Evolutionary conservation across 2,329 filamentous ascomycete species (phyloP).

Genomic region (Fusarium sp.): DNA sequence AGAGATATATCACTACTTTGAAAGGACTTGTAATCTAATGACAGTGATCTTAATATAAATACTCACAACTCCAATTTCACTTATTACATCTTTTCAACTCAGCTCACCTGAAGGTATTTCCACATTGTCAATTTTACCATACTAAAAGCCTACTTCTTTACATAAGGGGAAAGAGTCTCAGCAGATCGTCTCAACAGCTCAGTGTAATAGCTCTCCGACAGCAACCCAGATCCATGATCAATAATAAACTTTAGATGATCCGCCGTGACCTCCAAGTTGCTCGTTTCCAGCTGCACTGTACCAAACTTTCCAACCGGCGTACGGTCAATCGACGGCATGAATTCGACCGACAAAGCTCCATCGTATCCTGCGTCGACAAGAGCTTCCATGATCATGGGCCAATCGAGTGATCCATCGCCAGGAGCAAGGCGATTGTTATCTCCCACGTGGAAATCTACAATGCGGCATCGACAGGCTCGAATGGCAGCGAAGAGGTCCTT

Average conservation of each 20-base stretch:
- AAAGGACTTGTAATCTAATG: too few relatives aligned
- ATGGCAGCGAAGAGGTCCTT: slow-evolving; percentile 27
- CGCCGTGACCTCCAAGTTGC: slow-evolving; percentile 5
- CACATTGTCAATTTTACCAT: too few relatives aligned
- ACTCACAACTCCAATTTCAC: too few relatives aligned
- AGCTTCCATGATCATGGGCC: slow-evolving; percentile 22
- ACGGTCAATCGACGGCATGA: slow-evolving; percentile 37
- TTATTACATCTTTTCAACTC: too few relatives aligned
- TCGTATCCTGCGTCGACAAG: slow-evolving; percentile 20
- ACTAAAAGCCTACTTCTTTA: too few relatives aligned
- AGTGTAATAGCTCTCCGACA: slow-evolving; percentile 28
- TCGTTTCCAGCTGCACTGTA: slow-evolving; percentile 20
- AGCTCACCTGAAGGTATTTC: too few relatives aligned
- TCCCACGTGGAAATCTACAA: slow-evolving; percentile 32
- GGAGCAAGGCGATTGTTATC: slow-evolving; percentile 34
- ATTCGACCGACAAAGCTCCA: slow-evolving; percentile 30
- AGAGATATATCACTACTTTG: too few relatives aligned
- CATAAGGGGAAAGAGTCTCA: slow-evolving; percentile 10
- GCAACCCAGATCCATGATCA: slow-evolving; percentile 28
- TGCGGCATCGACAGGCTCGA: slow-evolving; percentile 12
- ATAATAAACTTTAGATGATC: slow-evolving; percentile 35
- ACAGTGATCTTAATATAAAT: too few relatives aligned
- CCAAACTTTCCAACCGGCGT: slow-evolving; percentile 25
- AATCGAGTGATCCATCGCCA: slow-evolving; percentile 31
- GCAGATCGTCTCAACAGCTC: slow-evolving; percentile 21